Percentiles rank a stretch among this genome's conserved stretches.
These are phyloP conservation scores for Daphne laureola DNA, from an alignment of 441 rosid species.

Conservation along the genomic window DNA sequence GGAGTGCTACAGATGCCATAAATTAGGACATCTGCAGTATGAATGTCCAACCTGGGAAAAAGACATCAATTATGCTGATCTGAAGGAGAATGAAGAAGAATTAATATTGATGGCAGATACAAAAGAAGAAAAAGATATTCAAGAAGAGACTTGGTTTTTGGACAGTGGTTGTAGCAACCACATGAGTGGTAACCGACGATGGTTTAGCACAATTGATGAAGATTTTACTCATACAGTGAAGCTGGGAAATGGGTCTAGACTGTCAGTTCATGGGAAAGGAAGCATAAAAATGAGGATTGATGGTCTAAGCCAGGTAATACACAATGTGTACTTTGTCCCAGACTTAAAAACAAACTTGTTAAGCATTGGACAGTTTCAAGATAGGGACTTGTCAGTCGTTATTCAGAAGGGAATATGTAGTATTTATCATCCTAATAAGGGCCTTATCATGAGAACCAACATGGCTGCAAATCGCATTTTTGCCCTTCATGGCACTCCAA, in stretches of 20 bases:
- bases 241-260: background rate
- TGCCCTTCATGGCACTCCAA: no score
- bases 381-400: background rate
- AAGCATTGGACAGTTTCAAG: background rate
- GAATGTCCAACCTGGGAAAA: no score
- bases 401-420: background rate
- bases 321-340: constrained; percentile 1
- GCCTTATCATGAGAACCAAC: no score
- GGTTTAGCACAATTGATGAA: background rate
- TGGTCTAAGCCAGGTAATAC: background rate
- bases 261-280: background rate
- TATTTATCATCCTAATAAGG: background rate
- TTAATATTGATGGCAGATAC: no score
- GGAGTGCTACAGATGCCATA: no score
- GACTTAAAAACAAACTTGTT: background rate
- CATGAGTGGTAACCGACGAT: background rate
- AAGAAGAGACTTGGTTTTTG: background rate
- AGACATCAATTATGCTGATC: no score
- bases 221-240: background rate
- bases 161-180: background rate
- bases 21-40: no score
- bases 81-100: no score
- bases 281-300: background rate
- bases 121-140: no score
- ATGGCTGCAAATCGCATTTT: no score